Percentiles rank a stretch among this genome's conserved stretches.
phyloP scores from a whole-genome alignment of 106 monocot species.

The Iris macrosiphon region DNA sequence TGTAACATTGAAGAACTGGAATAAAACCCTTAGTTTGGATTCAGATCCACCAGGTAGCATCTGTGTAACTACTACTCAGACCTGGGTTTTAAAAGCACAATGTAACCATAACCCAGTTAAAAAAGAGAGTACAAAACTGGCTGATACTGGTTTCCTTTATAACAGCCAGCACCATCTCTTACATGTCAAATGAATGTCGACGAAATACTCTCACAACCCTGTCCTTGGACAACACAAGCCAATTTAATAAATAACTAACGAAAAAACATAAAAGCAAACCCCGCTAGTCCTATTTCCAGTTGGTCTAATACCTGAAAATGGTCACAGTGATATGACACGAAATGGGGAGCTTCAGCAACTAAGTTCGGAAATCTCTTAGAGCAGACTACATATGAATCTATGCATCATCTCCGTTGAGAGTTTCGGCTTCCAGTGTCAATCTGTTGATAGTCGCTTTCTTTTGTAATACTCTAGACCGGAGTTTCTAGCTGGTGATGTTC shows the following conservation, averaged over 20 bases:
- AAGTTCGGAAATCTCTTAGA: not conserved
- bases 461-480: conserved; percentile 26
- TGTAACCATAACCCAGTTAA: no score
- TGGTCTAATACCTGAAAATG: no score
- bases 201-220: conserved; percentile 3
- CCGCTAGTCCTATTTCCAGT: not conserved
- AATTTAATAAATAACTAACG: not conserved
- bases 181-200: conserved; percentile 13
- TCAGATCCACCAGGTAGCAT: no score
- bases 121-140: no score
- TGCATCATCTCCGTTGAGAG: not conserved
- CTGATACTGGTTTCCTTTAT: conserved; percentile 23
- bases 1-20: no score
- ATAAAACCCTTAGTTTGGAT: no score
- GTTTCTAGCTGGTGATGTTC: conserved; percentile 60
- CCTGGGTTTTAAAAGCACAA: no score
- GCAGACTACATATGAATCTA: not conserved
- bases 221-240: conserved; percentile 7
- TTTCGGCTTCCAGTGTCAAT: not conserved
- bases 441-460: no score
- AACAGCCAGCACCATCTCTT: conserved; percentile 27
- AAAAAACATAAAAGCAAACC: not conserved
- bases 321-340: no score
- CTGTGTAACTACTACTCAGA: no score
- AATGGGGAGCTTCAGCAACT: not conserved